phyloP scores from a whole-genome alignment of 768 basidiomycete species.

The Suillus lakei region DNA sequence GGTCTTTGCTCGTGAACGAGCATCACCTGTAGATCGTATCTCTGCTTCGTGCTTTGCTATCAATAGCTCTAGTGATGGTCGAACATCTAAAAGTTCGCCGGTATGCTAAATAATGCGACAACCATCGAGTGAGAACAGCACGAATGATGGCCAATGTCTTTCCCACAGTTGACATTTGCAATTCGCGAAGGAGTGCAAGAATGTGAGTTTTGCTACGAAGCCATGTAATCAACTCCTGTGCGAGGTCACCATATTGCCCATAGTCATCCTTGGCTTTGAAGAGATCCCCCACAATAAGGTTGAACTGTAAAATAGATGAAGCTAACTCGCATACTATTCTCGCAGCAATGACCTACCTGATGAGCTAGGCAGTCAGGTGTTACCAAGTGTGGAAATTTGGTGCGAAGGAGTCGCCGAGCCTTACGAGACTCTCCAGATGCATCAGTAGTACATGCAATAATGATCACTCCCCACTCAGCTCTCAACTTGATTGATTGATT shows the following conservation, averaged over 20 bases:
- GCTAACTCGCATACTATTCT: neutral
- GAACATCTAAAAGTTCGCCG: conserved; percentile 33
- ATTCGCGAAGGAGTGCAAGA: conserved; percentile 32
- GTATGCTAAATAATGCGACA: conserved; percentile 41
- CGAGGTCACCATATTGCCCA: conserved; percentile 25
- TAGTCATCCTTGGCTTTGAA: conserved; percentile 34
- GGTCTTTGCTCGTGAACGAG: conserved; percentile 29
- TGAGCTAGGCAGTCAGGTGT: conserved; percentile 41
- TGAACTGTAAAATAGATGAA: conserved; percentile 34
- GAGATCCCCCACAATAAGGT: conserved; percentile 45
- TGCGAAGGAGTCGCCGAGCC: conserved; percentile 22
- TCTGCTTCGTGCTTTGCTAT: conserved; percentile 15
- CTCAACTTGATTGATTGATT: conserved; percentile 23
- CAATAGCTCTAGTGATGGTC: conserved; percentile 19
- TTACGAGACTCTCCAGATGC: conserved; percentile 39
- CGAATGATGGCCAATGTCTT: conserved; percentile 25
- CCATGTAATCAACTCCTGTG: conserved; percentile 44
- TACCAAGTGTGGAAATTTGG: conserved; percentile 31
- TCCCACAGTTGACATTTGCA: conserved; percentile 16
- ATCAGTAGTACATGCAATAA: conserved; percentile 37
- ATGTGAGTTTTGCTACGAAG: conserved; percentile 38
- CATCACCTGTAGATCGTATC: conserved; percentile 28
- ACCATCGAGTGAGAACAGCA: conserved; percentile 43
- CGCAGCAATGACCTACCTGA: conserved; percentile 33
- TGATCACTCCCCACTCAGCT: conserved; percentile 25